phyloP scores from a whole-genome alignment of 2,329 filamentous ascomycete species.

The Pseudogymnoascus sp. region DNA sequence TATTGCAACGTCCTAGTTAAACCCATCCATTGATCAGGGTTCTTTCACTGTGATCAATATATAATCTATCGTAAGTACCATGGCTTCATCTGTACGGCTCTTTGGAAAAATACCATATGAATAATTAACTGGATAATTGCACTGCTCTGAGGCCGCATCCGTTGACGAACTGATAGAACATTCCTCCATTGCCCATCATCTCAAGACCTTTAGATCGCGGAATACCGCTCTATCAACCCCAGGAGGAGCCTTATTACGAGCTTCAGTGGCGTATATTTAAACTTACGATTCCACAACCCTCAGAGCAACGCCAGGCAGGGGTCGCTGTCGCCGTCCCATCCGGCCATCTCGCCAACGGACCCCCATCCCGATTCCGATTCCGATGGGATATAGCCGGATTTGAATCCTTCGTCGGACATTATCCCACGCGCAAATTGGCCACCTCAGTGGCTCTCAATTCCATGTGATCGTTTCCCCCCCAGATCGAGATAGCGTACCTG shows the following conservation, averaged over 20 bases:
- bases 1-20: slow-evolving; percentile 5
- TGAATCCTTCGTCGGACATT: neutral
- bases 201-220: neutral
- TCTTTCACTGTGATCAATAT: neutral
- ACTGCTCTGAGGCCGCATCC: neutral
- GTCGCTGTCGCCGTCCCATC: neutral
- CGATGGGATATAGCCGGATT: neutral
- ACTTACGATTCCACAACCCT: neutral
- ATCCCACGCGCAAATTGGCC: neutral
- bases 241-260: neutral
- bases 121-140: neutral
- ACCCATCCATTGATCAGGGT: neutral
- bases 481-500: neutral
- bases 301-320: neutral
- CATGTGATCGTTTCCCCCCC: neutral
- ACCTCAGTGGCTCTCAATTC: neutral
- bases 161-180: neutral
- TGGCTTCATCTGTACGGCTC: neutral
- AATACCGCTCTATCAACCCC: neutral
- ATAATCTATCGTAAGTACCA: neutral
- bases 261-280: neutral
- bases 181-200: neutral
- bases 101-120: neutral
- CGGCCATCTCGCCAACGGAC: neutral
- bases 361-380: neutral